Base-by-base conservation (phyloP, 352 stramenopile genomes). In the Phytophthora pistaciae region DNA sequence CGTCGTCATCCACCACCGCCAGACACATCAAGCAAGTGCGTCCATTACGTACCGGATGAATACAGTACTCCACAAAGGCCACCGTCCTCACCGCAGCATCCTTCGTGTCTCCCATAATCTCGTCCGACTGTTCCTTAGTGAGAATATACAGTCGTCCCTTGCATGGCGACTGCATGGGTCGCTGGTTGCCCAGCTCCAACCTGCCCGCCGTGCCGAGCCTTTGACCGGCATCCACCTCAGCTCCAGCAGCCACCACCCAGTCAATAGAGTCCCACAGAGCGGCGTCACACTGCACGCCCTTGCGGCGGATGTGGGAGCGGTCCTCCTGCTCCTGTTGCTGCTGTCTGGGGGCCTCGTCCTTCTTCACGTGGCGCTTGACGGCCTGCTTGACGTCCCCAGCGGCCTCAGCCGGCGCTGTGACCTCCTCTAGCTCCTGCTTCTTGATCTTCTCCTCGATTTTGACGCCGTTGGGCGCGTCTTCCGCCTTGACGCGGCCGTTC, bases 21-120 rank as follows among this genome's bases (percentile, higher is more conserved):
- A 95, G 73, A 66, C 87, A 95, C 84, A 95, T 93, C 71, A 95
- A 85, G 66, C 87, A 95, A 52, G 83, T 92, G 33, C 84, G 85
- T 11, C 85, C 85, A 57, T 85, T 93, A 66, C 84, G 77, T 44
- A 95, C 68, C 40, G 85, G 87, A 64, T 95, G 87, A 61, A 90
- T 92, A 46, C 87, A 95, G 62, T 93, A 95, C 64, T 93, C 85
- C 21, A 95, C 79, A 58, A 86, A 82, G 46, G 84, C 87, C 33
- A 94, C 80, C 0, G 46, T 72, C 52, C 48, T 64, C 48, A n/a
- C 70, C 10, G 27, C 33, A 40, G 44, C 40, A 9, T 68, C 33
- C 25, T 75, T 63, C 25, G 70, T 70, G 20, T 56, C 59, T 5
- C 13, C 57, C 33, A 68, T 23, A 5, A 77, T 48, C 10, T 78